Base-by-base conservation (phyloP, 805 yeast genomes). In the Yarrowia hollandica region DNA sequence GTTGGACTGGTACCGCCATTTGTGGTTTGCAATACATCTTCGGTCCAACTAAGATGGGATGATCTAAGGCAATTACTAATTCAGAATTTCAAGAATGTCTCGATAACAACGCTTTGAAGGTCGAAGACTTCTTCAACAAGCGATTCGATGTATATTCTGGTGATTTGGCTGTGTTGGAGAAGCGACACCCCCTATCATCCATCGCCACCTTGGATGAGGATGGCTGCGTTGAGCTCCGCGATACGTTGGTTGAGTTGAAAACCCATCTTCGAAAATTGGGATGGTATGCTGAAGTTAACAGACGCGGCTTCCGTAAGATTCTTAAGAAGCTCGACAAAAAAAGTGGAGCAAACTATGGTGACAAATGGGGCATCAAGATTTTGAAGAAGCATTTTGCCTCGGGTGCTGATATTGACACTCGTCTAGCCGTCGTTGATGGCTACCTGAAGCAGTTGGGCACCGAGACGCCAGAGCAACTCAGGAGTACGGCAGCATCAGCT, bases 201-300 rank as follows among this genome's bases (percentile, higher is more conserved):
- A 39, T 55, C 10, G 22, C 31, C 6, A 39, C 21, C 16, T 15
- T 55, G 26, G 82, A 79, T 55, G 74, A 71, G 11, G 82, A 79
- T 60, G 90, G 85, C 60, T 76, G 79, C 25, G 85, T 82, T 52
- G 91, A 86, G 64, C 74, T 86, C 31, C 72, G 82, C 26, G 82
- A 81, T 19, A 84, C 90, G 16, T 73, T 91, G 34, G 75, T 90
- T 19, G 97, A 90, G 70, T 75, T 90, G 58, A 79, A 96, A 46
- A 78, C 86, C 15, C 82, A 83, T 61, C 82, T 87, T 62, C 78
- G 97, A 60, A 90, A 90, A 71, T 76, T 91, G 68, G 90, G 88
- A 70, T 92, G 97, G 96, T 91, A 82, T 70, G 95, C 95, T 21
- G 97, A 92, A 68, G 81, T 91, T 66, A 91, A 91, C 75, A 88